Evolutionary conservation across 768 basidiomycete genomes (phyloP).

Genomic region (Kwoniella botswanensis): DNA sequence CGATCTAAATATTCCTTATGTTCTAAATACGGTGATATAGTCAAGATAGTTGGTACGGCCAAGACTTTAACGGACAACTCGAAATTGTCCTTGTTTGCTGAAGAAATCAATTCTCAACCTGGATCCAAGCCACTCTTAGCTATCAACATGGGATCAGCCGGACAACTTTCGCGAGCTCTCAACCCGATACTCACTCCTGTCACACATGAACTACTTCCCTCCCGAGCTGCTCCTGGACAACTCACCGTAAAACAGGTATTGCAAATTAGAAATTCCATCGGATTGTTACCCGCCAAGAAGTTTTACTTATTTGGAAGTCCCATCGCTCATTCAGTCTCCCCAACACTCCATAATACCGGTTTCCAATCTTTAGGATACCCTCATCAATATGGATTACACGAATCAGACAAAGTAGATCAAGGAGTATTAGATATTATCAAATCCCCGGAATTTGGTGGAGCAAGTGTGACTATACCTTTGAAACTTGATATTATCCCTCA

Average conservation of each 20-base stretch:
- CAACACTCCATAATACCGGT: slow-evolving; percentile 87
- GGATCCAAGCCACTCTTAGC: slow-evolving; percentile 83
- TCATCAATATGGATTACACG: slow-evolving; percentile 76
- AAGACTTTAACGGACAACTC: slow-evolving; percentile 76
- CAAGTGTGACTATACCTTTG: slow-evolving; percentile 94
- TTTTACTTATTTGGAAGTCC: slow-evolving; percentile 91
- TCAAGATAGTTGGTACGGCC: slow-evolving; percentile 92
- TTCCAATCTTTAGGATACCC: slow-evolving; percentile 82
- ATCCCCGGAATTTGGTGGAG: slow-evolving; percentile 83
- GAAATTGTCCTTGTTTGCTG: slow-evolving; percentile 73
- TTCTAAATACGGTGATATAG: slow-evolving; percentile 75
- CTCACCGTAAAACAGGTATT: slow-evolving; percentile 87
- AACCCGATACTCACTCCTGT: slow-evolving; percentile 86
- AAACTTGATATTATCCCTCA: slow-evolving; percentile 87
- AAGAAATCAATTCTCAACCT: slow-evolving; percentile 60
- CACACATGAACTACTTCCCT: slow-evolving; percentile 84
- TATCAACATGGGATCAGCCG: slow-evolving; percentile 85
- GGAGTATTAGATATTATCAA: slow-evolving; percentile 69
- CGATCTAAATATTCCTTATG: slow-evolving; percentile 74
- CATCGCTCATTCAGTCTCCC: slow-evolving; percentile 86
- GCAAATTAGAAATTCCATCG: slow-evolving; percentile 76
- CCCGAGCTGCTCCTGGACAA: slow-evolving; percentile 89
- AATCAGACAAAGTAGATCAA: slow-evolving; percentile 71
- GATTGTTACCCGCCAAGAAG: slow-evolving; percentile 71
- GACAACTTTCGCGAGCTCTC: slow-evolving; percentile 87